Evolutionary conservation across 257 asterid species (phyloP), one percentile per base, ranked within the genome.

Genomic region (Salvia miltiorrhiza): DNA sequence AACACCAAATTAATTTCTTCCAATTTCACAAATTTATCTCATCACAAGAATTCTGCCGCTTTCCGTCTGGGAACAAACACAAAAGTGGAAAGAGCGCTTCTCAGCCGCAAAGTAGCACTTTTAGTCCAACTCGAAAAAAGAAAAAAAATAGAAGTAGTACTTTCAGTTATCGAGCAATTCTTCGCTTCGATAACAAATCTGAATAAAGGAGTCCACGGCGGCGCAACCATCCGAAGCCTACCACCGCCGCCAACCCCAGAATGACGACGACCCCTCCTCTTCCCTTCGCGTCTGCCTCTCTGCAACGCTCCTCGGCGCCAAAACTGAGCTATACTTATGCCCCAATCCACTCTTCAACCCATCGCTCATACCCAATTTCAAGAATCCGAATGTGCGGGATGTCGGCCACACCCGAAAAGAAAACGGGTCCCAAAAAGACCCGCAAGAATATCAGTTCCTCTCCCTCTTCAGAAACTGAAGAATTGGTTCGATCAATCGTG

Each of bases 391-490:
- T 78, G 80, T 72, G 84, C 60, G 75, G 76, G 37, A 67, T 79
- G 35, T 55, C 92, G 14, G 48, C 85, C 80, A 63, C 63, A 76
- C 86, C 85, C 77, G 59, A 55, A 33, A 81, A 50, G 12, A 82
- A 43, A 41, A 61, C 83, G 71, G 72, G 73, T 37, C 76, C 83
- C 4, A n/a, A n/a, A n/a, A n/a, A n/a, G n/a, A n/a, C n/a, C n/a
- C n/a, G n/a, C n/a, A n/a, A n/a, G n/a, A n/a, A n/a, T n/a, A n/a
- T n/a, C n/a, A n/a, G n/a, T n/a, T n/a, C n/a, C n/a, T n/a, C n/a
- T n/a, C n/a, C n/a, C n/a, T n/a, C n/a, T n/a, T n/a, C n/a, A 0
- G 97, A 92, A 69, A 81, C 73, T 1, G 81, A 87, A 48, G 95
- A 90, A 61, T 69, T 93, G 83, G 96, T 93, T 76, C 81, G 79